A percentile compares a stretch with the other conserved stretches of the same genome.
Evolutionary conservation across 2,329 filamentous ascomycete species (phyloP).

Genomic region (Penicillium janthinellum): DNA sequence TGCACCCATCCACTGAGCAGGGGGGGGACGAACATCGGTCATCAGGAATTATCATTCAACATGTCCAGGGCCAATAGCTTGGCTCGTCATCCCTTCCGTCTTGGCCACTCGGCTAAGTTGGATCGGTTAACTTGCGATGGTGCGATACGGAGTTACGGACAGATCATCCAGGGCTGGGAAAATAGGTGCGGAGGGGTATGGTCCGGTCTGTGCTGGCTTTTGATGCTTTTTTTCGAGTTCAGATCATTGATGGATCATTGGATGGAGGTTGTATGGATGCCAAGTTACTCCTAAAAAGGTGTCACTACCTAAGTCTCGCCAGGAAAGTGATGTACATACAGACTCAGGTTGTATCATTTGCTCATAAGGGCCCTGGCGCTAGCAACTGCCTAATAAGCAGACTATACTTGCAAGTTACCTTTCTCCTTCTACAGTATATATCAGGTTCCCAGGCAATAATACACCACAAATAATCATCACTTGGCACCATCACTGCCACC

Average conservation of each 20-base stretch:
- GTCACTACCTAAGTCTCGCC: too few species aligned
- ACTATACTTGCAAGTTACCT: not conserved
- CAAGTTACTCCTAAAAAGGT: too few species aligned
- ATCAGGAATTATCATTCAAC: not conserved
- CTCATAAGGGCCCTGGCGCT: not conserved
- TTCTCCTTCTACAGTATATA: not conserved
- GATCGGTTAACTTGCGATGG: not conserved
- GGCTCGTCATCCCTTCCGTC: constrained; percentile 16
- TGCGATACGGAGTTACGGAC: not conserved
- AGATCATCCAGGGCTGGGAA: not conserved
- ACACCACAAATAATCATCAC: not conserved
- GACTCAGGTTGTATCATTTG: too few species aligned
- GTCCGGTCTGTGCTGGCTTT: not conserved
- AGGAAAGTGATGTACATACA: too few species aligned
- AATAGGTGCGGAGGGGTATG: not conserved
- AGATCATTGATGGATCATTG: too few species aligned
- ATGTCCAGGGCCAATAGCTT: constrained; percentile 6
- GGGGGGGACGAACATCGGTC: not conserved
- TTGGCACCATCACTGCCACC: not conserved
- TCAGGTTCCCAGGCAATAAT: not conserved
- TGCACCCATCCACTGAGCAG: not conserved
- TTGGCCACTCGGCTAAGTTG: constrained; percentile 12
- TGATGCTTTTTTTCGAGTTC: not conserved
- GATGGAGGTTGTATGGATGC: too few species aligned
- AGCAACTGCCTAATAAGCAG: not conserved